Evolutionary conservation across 371 early-diverging fungal genomes (phyloP).

Genomic region (Mortierella sp.): DNA sequence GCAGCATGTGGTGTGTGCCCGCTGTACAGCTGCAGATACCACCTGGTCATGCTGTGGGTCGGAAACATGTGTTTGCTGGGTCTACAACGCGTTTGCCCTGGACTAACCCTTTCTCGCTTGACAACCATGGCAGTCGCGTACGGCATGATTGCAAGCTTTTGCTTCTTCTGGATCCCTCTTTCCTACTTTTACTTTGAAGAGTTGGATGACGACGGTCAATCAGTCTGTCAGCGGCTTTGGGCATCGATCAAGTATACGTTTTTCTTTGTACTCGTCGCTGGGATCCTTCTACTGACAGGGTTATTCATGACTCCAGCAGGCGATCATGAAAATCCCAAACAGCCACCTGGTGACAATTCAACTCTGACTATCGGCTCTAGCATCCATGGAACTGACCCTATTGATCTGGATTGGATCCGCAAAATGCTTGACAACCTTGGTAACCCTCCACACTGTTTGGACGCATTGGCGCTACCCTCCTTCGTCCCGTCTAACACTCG

Average conservation of each 20-base stretch:
- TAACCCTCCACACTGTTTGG: neutral
- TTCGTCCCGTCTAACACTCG: neutral
- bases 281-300: constrained; percentile 27
- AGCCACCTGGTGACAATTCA: no score
- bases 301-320: constrained; percentile 21
- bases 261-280: constrained; percentile 28
- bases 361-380: no score
- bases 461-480: neutral
- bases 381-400: constrained; percentile 25
- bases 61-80: neutral
- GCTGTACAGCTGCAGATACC: no score
- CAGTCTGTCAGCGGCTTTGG: constrained; percentile 17
- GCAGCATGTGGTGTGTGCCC: no score
- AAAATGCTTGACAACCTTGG: constrained; percentile 16
- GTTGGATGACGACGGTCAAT: constrained; percentile 54
- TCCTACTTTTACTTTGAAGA: constrained; percentile 77
- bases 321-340: neutral
- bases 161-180: constrained; percentile 68
- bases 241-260: constrained; percentile 31
- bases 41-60: no score
- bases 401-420: constrained; percentile 23
- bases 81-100: neutral
- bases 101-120: neutral
- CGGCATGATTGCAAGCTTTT: constrained; percentile 61
- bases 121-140: constrained; percentile 56